Base-by-base conservation (phyloP, 2,329 filamentous ascomycete species). In the Beauveria scarabaeidicola region DNA sequence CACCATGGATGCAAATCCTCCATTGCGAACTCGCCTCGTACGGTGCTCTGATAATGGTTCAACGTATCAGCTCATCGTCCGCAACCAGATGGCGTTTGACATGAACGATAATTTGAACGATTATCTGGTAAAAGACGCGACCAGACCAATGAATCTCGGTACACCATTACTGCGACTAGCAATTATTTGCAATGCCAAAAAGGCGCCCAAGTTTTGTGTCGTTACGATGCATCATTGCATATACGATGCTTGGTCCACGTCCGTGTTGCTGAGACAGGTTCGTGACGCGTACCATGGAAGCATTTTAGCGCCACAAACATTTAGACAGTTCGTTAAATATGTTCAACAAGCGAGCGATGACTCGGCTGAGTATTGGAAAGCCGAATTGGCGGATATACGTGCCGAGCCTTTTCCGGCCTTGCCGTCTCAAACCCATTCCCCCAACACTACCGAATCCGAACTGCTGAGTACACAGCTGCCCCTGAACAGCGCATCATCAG, bases 331-430 rank as follows among this genome's bases (percentile, higher is more conserved):
- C 15, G 50, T 52, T 21, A 27, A 52, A 25, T 52, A 52, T 27
- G 50, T 41, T n/a, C 4, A 10, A 15, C 19, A 41, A 11, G 13
- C 50, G 3, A 25, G 25, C 19, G 5, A 23, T 3, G 15, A n/a
- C 15, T 52, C 50, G 1, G 19, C 50, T 0, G 48, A 59, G 17
- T 59, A 53, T 44, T 55, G 52, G 52, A 32, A 29, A 44, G 23
- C 15, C 11, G 25, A 46, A 21, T 25, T 44, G 9, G 52, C 19
- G 19, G 40, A 43, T 27, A 13, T 73, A 69, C 54, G 73, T 74
- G 68, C 75, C 75, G 54, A 71, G 74, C 38, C 60, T 74, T 58
- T 69, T 77, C 55, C 68, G 67, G 3, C 69, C 70, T 25, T 71
- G 71, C 53, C 71, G 71, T 19, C 61, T 57, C 19, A 64, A 64